A percentile compares a stretch with the other conserved stretches of the same genome.
These are phyloP conservation scores for Helichrysum umbraculigerum DNA, from an alignment of 129 eudicot species.

Conservation along the genomic window DNA sequence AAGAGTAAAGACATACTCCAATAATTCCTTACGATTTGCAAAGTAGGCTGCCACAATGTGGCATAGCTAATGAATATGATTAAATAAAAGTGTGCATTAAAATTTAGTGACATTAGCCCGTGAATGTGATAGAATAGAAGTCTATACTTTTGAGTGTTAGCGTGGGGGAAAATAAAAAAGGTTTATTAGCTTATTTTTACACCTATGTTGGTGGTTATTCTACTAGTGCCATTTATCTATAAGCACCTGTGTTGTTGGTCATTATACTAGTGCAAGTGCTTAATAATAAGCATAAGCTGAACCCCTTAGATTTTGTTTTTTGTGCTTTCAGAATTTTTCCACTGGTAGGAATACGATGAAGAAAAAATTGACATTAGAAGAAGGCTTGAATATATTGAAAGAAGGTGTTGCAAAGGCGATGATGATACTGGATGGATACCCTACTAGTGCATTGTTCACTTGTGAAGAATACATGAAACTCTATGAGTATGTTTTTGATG, in stretches of 20 bases:
- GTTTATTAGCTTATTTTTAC: too few species aligned
- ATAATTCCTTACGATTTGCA: too few species aligned
- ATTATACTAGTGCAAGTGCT: neutral
- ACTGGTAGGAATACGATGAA: slow-evolving; percentile 30
- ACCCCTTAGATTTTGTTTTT: neutral
- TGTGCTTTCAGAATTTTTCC: slow-evolving; percentile 8
- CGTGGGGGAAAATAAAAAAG: too few species aligned
- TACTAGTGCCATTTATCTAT: neutral
- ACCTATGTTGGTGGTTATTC: neutral
- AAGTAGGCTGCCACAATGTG: too few species aligned
- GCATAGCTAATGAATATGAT: too few species aligned
- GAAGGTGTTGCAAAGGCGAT: slow-evolving; percentile 43
- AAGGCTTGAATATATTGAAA: slow-evolving; percentile 43
- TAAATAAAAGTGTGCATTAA: too few species aligned
- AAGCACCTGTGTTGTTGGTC: neutral
- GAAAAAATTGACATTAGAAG: slow-evolving; percentile 32
- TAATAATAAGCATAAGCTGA: too few species aligned
- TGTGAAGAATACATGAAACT: slow-evolving; percentile 49
- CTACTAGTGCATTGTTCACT: slow-evolving; percentile 34
- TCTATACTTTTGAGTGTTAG: too few species aligned
- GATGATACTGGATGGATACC: slow-evolving; percentile 53
- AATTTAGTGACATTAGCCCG: too few species aligned
- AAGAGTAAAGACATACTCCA: too few species aligned
- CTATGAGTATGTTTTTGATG: slow-evolving; percentile 56
- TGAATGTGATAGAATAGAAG: too few species aligned